Evolutionary conservation across 1,284 basidiomycete species (phyloP), one percentile per base, ranked within the genome.

Genomic region (Ceratobasidium sp.): DNA sequence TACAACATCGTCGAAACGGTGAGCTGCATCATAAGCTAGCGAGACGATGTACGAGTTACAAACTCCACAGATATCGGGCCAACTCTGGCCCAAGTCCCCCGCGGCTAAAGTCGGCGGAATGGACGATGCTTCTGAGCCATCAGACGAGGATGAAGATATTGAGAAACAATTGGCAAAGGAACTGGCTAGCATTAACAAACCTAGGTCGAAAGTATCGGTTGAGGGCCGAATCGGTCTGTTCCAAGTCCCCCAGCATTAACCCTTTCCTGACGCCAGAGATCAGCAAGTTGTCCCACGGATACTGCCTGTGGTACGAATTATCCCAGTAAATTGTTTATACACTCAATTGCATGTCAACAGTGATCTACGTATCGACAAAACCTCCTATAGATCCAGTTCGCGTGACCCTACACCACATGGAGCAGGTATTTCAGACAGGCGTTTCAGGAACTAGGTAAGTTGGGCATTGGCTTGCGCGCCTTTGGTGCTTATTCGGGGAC

Each of bases 1-100:
- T 91, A 90, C 77, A 91, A 92, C 79, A 79, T 94, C 13, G 92
- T 94, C 75, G 90, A 92, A 76, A 87, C 86, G 71, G 92, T 93
- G 77, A 79, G 88, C 81, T 8, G 46, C 22, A 43, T 29, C 39
- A 48, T 11, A 48, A 34, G 51, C 69, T 24, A 16, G 37, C 49
- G 11, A 27, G 61, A 1, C 9, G 58, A 49, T 41, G 46, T 46
- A 24, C 19, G 7, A 54, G n/a, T 16, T 46, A 48, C 13, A 27
- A 31, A 43, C 24, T 6, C 39, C n/a, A 69, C 76, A 94, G 92
- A 82, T 92, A 76, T 89, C 88, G 16, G 83, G 85, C 4, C 88
- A 92, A 65, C 77, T 94, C 14, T 94, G 91, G 92, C 90, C 92
- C 1, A 56, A 79, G 81, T 69, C 54, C 0, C 79, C 16, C 77